Conservation (phyloP, 2,329 filamentous ascomycete genomes). For the Alternaria longipes region DNA sequence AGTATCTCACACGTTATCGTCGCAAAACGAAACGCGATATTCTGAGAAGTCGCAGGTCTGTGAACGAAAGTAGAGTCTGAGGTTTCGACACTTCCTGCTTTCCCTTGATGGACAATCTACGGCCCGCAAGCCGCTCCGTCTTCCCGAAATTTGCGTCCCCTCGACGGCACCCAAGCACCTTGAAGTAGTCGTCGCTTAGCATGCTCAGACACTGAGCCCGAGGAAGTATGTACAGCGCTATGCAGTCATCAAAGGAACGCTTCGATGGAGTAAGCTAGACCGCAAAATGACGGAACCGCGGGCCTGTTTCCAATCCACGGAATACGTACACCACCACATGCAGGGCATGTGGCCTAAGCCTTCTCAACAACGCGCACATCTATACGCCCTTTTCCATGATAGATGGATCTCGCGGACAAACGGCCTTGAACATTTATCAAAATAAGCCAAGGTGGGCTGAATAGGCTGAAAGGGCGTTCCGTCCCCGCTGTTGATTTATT, state of each 20-base stretch:
- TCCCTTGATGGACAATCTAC: background rate
- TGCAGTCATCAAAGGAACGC: slow-evolving; percentile 3
- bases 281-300: slow-evolving; percentile 11
- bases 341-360: background rate
- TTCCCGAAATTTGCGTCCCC: slow-evolving; percentile 9
- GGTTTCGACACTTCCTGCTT: background rate
- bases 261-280: slow-evolving; percentile 1
- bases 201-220: background rate
- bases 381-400: background rate
- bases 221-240: background rate
- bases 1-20: background rate
- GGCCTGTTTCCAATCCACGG: slow-evolving; percentile 15
- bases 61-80: background rate
- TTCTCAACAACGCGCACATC: background rate
- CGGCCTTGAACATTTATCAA: background rate
- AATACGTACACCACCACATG: slow-evolving; percentile 1
- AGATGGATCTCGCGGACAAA: slow-evolving; percentile 4
- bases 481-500: slow-evolving; percentile 1
- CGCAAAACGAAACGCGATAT: background rate
- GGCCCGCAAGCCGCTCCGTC: slow-evolving; percentile 19
- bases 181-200: background rate
- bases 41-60: background rate
- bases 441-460: slow-evolving; percentile 14
- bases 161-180: background rate
- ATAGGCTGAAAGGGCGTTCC: slow-evolving; percentile 24